Evolutionary conservation across 2,329 filamentous ascomycete species (phyloP), one percentile per base, ranked within the genome.

Genomic region (Lasiodiplodia hormozganensis): DNA sequence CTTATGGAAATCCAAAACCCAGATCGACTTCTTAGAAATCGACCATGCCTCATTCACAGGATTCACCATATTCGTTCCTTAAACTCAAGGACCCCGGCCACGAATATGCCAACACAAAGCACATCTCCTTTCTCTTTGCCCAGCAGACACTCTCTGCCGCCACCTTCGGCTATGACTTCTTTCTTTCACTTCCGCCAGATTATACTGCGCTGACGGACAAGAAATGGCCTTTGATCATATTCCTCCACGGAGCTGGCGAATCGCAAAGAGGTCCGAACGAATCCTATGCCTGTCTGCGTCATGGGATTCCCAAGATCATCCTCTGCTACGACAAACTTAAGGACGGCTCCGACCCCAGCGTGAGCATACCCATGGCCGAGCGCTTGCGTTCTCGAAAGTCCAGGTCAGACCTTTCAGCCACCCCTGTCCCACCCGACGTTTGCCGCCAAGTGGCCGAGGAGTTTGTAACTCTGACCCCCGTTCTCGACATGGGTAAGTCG

Each of bases 371-470:
- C 12, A 62, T 67, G 12, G 69, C 69, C 5, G 34, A 53, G 25
- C 69, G 69, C 18, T 52, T 70, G 28, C 67, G 67, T 12, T 31
- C 40, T 4, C 47, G 57, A 12, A 43, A 18, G 3, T 23, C 28
- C 28, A 67, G 51, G 23, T 38, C 62, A 21, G 69, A 70, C 31
- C 67, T 53, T n/a, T 52, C 36, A 10, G 8, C 25, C 52, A 28
- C 47, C 14, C 60, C 69, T 28, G 69, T 70, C 8, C 34, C 43
- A 21, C 16, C 21, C 21, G 53, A 67, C 21, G 62, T 67, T 7
- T 70, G 69, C 53, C 21, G 49, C 18, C 5, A 56, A n/a, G 69
- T 70, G 7, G 69, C 69, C 16, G 73, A 73, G 54, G 68, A 65
- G 40, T 67, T 67, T n/a, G 18, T 67, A 11, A 67, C 65, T 6